phyloP scores from a whole-genome alignment of 1,139 yeast genomes.

The Komagataea norvegica region DNA sequence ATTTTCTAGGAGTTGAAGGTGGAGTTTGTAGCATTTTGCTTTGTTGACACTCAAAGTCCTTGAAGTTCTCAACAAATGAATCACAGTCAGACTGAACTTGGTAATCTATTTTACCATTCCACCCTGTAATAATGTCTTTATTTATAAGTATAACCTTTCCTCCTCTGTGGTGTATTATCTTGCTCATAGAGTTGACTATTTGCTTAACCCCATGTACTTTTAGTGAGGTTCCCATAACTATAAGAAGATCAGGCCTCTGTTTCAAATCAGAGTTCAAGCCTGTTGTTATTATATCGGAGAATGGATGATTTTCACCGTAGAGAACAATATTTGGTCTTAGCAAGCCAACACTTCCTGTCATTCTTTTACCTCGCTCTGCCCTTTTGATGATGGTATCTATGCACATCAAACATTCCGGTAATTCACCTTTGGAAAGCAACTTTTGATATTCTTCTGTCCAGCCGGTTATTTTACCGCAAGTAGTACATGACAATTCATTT shows the following conservation, averaged over 20 bases:
- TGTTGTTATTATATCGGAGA: slow-evolving; percentile 69
- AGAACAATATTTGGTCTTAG: slow-evolving; percentile 78
- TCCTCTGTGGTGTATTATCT: slow-evolving; percentile 59
- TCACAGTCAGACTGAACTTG: slow-evolving; percentile 77
- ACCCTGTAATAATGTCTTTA: slow-evolving; percentile 45
- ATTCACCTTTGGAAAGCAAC: slow-evolving; percentile 34
- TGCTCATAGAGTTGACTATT: slow-evolving; percentile 64
- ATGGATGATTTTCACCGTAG: slow-evolving; percentile 86
- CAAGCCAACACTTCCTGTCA: slow-evolving; percentile 70
- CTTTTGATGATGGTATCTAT: slow-evolving; percentile 41
- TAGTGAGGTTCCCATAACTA: slow-evolving; percentile 82
- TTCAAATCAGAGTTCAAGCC: slow-evolving; percentile 66
- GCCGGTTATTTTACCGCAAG: slow-evolving; percentile 51
- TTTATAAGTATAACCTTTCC: slow-evolving; percentile 54
- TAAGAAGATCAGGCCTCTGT: slow-evolving; percentile 65
- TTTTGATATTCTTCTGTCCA: slow-evolving; percentile 58
- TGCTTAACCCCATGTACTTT: slow-evolving; percentile 84
- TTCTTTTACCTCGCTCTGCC: slow-evolving; percentile 58
- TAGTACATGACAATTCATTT: slow-evolving; percentile 67
- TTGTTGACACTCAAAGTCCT: slow-evolving; percentile 8
- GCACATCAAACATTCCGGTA: slow-evolving; percentile 54
- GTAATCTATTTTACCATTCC: slow-evolving; percentile 52
- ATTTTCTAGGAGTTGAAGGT: slow-evolving; percentile 33
- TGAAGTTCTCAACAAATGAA: slow-evolving; percentile 50
- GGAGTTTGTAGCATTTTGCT: slow-evolving; percentile 25